Percentiles rank a stretch among this genome's conserved stretches.
Evolutionary conservation across 2,329 filamentous ascomycete genomes (phyloP).

Genomic region (Tolypocladium cylindrosporum): DNA sequence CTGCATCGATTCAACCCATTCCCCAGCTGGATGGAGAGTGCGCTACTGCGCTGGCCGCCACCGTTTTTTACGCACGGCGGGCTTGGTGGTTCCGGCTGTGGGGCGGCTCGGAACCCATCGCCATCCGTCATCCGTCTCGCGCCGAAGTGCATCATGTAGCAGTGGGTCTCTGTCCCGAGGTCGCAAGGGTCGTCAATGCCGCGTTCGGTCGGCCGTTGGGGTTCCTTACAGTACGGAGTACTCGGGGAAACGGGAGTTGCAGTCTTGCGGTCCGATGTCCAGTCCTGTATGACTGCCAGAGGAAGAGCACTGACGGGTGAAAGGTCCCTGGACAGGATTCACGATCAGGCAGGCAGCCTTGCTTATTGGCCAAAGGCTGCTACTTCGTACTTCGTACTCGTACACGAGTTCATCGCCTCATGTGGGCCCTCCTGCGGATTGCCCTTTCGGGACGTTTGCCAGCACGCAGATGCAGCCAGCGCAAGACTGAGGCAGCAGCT

Average conservation of each 20-base stretch:
- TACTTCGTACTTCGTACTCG: too few relatives aligned
- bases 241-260: too few relatives aligned
- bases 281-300: background rate
- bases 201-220: background rate
- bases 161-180: background rate
- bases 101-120: background rate
- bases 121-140: background rate
- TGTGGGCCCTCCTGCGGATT: background rate
- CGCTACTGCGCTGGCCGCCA: background rate
- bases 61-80: background rate
- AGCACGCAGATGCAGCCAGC: too few relatives aligned
- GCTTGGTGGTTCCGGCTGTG: background rate
- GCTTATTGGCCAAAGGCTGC: background rate
- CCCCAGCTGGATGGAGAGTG: too few relatives aligned
- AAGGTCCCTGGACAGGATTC: background rate
- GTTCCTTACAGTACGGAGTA: background rate
- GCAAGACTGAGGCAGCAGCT: too few relatives aligned
- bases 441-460: background rate
- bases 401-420: background rate
- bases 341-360: too few relatives aligned
- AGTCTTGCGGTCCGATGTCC: background rate
- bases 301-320: background rate
- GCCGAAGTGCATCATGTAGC: background rate
- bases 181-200: too few relatives aligned
- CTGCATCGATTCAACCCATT: too few relatives aligned